Evolutionary conservation across 2,329 filamentous ascomycete genomes (phyloP).

Genomic region (Lachnum nothofagi): DNA sequence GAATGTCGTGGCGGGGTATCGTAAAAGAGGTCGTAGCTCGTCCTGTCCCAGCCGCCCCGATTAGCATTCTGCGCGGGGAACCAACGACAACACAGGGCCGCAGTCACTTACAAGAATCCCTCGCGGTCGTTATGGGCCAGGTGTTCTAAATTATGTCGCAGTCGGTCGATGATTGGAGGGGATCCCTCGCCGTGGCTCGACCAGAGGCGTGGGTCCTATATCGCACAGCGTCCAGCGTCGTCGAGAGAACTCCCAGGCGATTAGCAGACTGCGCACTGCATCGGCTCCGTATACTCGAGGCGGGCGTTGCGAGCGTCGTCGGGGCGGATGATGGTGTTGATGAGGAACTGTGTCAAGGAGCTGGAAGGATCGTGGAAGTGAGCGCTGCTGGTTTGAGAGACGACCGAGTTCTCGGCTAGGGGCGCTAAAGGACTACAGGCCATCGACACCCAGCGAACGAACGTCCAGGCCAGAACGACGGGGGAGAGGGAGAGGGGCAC

Average conservation of each 20-base stretch:
- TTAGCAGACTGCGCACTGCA: not conserved
- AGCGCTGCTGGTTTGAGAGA: too few relatives aligned
- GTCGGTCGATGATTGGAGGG: not conserved
- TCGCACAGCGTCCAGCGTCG: slow-evolving; percentile 7
- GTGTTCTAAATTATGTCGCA: not conserved
- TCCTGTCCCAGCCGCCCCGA: slow-evolving; percentile 6
- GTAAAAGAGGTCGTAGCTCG: slow-evolving; percentile 24
- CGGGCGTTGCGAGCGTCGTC: not conserved
- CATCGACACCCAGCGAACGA: too few relatives aligned
- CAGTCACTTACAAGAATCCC: not conserved
- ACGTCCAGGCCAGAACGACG: too few relatives aligned
- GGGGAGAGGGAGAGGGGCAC: too few relatives aligned
- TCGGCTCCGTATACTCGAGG: not conserved
- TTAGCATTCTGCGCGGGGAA: not conserved
- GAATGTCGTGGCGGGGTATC: slow-evolving; percentile 28
- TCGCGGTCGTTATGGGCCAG: not conserved
- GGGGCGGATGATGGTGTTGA: not conserved
- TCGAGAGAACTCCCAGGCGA: not conserved
- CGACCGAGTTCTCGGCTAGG: too few relatives aligned
- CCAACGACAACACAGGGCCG: not conserved
- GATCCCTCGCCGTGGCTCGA: slow-evolving; percentile 10
- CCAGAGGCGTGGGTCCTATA: not conserved
- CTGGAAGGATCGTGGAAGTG: not conserved
- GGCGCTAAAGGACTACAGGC: too few relatives aligned
- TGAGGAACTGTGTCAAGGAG: not conserved